Percentiles rank a stretch among this genome's conserved stretches.
These are phyloP conservation scores for Lobulomyces angularis DNA, from an alignment of 192 early-diverging fungal genomes.

Conservation along the genomic window DNA sequence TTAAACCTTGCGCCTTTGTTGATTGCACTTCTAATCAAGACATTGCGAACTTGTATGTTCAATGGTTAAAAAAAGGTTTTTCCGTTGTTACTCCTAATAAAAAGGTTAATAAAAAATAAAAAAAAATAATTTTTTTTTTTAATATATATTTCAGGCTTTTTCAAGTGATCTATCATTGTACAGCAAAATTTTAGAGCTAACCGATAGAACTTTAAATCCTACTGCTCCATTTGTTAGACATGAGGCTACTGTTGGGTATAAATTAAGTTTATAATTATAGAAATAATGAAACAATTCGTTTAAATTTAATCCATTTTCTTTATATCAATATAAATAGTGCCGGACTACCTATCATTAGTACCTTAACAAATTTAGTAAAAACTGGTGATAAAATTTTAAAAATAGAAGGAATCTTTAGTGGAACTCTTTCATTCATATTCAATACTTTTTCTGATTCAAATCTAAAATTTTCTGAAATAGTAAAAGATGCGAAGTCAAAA, in stretches of 20 bases:
- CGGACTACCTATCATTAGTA: conserved; percentile 86
- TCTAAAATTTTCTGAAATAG: conserved; percentile 75
- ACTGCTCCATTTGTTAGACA: conserved; percentile 60
- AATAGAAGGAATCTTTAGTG: conserved; percentile 96
- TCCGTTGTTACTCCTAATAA: conserved; percentile 97
- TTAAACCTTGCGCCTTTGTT: conserved; percentile 55
- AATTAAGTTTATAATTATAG: not conserved
- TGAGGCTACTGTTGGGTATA: conserved; percentile 80
- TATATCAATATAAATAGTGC: conserved; percentile 37
- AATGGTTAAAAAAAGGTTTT: conserved; percentile 65
- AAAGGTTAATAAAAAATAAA: too few relatives aligned
- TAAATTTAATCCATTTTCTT: not conserved
- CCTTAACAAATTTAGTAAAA: conserved; percentile 74
- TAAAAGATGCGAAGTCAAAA: conserved; percentile 74
- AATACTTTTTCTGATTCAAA: conserved; percentile 80
- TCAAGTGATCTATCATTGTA: conserved; percentile 61
- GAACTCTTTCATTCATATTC: conserved; percentile 95
- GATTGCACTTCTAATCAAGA: conserved; percentile 82
- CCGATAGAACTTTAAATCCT: conserved; percentile 1
- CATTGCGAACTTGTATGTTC: conserved; percentile 70
- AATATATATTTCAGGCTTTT: too few relatives aligned
- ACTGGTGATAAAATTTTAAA: conserved; percentile 87
- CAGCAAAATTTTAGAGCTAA: conserved; percentile 48
- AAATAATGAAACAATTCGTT: not conserved
- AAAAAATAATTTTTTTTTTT: too few relatives aligned